Base-by-base conservation (phyloP, 1,139 yeast species). In the Candida anutae region DNA sequence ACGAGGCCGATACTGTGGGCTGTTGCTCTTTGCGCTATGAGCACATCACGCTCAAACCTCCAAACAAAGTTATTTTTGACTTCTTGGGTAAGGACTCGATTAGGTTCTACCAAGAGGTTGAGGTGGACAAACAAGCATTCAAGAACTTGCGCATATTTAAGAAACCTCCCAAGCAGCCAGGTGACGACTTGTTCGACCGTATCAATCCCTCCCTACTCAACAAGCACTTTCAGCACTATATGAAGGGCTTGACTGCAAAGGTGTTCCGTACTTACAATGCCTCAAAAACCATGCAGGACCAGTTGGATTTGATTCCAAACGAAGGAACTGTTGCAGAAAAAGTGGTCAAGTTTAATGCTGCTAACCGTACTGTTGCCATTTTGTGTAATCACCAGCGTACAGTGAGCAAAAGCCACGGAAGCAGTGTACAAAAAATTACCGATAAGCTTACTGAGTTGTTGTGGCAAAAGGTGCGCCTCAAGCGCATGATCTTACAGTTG, bases 211-310 rank as follows among this genome's bases (percentile, higher is more conserved):
- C 84, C 2, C 61, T 80, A 29, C 65, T 88, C 45, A 88, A 88
- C 62, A 83, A 79, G 50, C 88, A 85, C 50, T 73, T 90, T 46
- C 95, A 85, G 49, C 76, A 69, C 36, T 87, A 87, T 54, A 82
- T 88, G 94, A 77, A 83, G 25, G 97, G 97, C 0, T 66, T 90
- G 42, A 85, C 96, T 0, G 97, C 98, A 8, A 88, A 88, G 53
- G 96, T 87, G 13, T 90, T 90, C 68, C 94, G 97, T 76, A 88
- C 97, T 0, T 90, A 84, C 52, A 88, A 88, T 58, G 97, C 97
- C 0, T 83, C 96, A 2, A 83, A 84, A 50, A 87, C 96, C 2
- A 87, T 88, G 96, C 96, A 88, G 57, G 94, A 87, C 48, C 95
- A 85, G 53, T 54, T 88, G 35, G 95, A 84, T 49, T 58, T 77